Base-by-base conservation (phyloP, 352 stramenopile species). In the Pythium myriotylum region DNA sequence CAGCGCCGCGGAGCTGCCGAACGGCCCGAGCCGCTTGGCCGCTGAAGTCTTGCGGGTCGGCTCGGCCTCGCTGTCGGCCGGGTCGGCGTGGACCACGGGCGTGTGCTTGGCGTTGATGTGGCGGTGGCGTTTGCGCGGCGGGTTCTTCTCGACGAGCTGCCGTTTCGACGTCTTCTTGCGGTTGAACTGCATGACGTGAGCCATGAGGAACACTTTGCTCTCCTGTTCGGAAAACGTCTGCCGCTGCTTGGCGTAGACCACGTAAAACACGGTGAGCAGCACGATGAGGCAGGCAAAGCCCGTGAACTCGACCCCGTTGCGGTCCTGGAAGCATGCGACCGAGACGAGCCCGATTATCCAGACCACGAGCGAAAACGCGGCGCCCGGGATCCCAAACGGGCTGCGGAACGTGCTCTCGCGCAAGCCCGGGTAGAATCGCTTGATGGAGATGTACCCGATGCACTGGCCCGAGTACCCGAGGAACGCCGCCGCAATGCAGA, bases 161-260 rank as follows among this genome's bases (percentile, higher is more conserved):
- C 22, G 22, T 23, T 61, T 67, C 12, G 43, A 60, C 1, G 22
- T 14, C 14, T 68, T 68, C 13, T 41, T 50, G 6, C 39, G 29
- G 37, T 63, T 72, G 43, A 68, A 66, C 9, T 67, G 64, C 54
- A 68, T 68, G 2, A 78, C 58, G 40, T 77, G 66, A 17, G 59
- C 70, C 50, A 72, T 61, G 14, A 77, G 55, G 14, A 74, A 62
- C 14, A 77, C 61, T 40, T 70, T 70, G 50, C 43, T 72, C 27
- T 78, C 70, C n/a, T 75, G 45, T 17, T 55, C 32, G 1, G 70
- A 78, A 12, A 78, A 72, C 4, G 67, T 62, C 46, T 78, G 70
- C 8, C 59, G 70, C 4, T 57, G 16, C 45, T 66, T 66, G 16
- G 67, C 57, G 58, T 73, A 75, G 4, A 46, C 7, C 24, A 65